These are phyloP conservation scores for Agrocybe pediades DNA, from an alignment of 768 basidiomycete species.

Conservation along the genomic window DNA sequence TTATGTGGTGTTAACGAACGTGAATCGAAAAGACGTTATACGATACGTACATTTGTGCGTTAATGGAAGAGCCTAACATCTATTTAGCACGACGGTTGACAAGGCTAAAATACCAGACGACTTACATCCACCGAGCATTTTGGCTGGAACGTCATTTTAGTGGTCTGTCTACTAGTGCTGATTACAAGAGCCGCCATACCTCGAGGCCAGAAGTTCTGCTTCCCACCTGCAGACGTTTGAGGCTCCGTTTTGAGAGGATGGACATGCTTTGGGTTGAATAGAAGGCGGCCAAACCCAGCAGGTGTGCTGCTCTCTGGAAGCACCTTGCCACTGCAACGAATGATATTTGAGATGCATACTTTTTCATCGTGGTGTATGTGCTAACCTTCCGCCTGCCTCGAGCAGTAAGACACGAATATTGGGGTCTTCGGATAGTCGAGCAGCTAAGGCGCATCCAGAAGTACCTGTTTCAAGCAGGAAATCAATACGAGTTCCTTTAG, in stretches of 20 bases:
- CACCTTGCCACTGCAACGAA: slow-evolving; percentile 39
- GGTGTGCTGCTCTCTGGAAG: slow-evolving; percentile 43
- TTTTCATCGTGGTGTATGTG: background rate
- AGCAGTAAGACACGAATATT: slow-evolving; percentile 52
- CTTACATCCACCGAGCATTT: slow-evolving; percentile 70
- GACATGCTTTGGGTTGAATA: slow-evolving; percentile 41
- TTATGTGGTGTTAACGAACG: background rate
- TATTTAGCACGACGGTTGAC: background rate
- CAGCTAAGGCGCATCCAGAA: slow-evolving; percentile 59
- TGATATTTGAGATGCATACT: background rate
- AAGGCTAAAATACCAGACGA: slow-evolving; percentile 9
- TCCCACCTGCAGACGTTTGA: slow-evolving; percentile 47
- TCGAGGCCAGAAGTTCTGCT: slow-evolving; percentile 60
- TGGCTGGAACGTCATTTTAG: slow-evolving; percentile 35
- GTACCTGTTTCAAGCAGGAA: slow-evolving; percentile 40
- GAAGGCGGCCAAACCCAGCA: slow-evolving; percentile 38
- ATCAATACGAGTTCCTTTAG: background rate
- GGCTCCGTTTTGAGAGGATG: slow-evolving; percentile 57
- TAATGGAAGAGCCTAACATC: slow-evolving; percentile 61
- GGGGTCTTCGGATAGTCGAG: slow-evolving; percentile 57
- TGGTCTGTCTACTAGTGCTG: background rate
- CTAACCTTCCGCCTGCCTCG: slow-evolving; percentile 62
- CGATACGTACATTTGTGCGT: slow-evolving; percentile 50
- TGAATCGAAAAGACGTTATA: background rate
- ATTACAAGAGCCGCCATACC: slow-evolving; percentile 37